Base-by-base conservation (phyloP, 306 rosid genomes). In the Prunus persica region DNA sequence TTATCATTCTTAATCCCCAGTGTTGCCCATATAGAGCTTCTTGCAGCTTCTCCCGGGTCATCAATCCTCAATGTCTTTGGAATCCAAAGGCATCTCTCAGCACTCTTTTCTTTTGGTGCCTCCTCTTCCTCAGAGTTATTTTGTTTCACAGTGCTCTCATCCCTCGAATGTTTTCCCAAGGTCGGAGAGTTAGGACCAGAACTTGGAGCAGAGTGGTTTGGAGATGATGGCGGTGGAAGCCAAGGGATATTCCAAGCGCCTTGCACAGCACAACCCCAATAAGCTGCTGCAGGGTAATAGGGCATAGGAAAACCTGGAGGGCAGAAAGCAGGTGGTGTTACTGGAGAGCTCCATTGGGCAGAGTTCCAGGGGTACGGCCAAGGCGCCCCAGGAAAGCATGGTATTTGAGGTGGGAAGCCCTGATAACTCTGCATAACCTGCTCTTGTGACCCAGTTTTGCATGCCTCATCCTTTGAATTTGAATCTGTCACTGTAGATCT, bases 1-100 rank as follows among this genome's bases (percentile, higher is more conserved):
- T 83, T 80, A 57, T 83, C 83, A n/a, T 86, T 83, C 83, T 83
- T 86, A 68, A 86, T 86, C 69, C 89, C 89, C 22, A 86, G 51
- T 2, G 89, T 86, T 30, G 87, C 89, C 89, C 89, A 86, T 45
- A 86, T 83, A n/a, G 87, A 86, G 74, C 89, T 86, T 73, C n/a
- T 83, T 13, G 87, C 89, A 18, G 89, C 89, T 62, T 80, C 89
- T 8, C 85, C 85, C 1, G 89, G 87, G 72, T 86, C 89, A 25
- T 86, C 89, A 45, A 86, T 83, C 69, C 89, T 83, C 87, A 86
- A 78, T 2, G 89, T 83, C 73, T 86, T 86, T 11, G 89, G 89
- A 74, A 86, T 83, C 89, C 89, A 86, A 34, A 86, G 79, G 54
- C 79, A 74, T 76, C 85, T 78, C 82, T 83, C 85, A 11, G 79